phyloP scores from a whole-genome alignment of 805 yeast genomes.

The Metschnikowia continentalis region DNA sequence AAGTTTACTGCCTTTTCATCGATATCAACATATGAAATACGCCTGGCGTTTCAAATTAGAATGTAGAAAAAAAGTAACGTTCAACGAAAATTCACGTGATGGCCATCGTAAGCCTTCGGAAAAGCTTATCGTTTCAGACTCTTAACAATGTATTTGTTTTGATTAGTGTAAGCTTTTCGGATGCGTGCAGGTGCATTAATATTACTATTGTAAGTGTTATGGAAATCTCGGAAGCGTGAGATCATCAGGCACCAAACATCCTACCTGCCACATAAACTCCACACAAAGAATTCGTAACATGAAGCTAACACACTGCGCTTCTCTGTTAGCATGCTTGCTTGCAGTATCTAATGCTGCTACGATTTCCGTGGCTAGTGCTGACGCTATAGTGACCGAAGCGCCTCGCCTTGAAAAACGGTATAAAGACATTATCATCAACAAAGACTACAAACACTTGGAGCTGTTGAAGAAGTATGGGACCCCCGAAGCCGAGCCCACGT shows the following conservation, averaged over 20 bases:
- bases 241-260: neutral
- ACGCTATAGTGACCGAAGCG: slow-evolving; percentile 11
- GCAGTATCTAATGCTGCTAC: slow-evolving; percentile 2
- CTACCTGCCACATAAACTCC: neutral
- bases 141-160: neutral
- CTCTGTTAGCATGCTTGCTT: neutral
- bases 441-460: slow-evolving; percentile 25
- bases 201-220: neutral
- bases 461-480: slow-evolving; percentile 17
- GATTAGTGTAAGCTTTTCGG: neutral
- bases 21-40: neutral
- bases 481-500: slow-evolving; percentile 28
- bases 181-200: slow-evolving; percentile 1
- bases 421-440: slow-evolving; percentile 28
- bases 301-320: neutral
- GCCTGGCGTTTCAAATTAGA: neutral
- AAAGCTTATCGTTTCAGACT: neutral
- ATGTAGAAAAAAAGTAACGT: neutral
- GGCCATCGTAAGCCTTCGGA: neutral
- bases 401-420: slow-evolving; percentile 24
- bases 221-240: neutral
- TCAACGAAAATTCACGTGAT: neutral
- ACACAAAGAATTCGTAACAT: neutral
- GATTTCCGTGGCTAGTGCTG: slow-evolving; percentile 11
- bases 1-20: slow-evolving; percentile 16